A percentile compares a stretch with the other conserved stretches of the same genome.
Conservation (phyloP, 805 yeast species). For the Lipomyces kockii region DNA sequence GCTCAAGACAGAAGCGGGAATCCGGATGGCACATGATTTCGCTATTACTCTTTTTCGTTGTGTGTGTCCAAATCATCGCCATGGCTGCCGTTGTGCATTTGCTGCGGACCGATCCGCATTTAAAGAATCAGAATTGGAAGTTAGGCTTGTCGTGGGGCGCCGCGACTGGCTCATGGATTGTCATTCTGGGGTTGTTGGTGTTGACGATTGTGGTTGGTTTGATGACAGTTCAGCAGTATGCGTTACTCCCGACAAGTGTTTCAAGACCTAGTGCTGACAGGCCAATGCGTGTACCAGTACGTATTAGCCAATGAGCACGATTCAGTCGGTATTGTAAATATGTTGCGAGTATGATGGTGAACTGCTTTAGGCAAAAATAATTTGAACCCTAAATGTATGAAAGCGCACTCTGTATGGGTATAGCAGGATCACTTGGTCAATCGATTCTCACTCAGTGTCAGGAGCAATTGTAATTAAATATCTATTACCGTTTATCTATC, state of each 20-base stretch:
- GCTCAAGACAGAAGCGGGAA: slow-evolving; percentile 27
- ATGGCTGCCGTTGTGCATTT: slow-evolving; percentile 21
- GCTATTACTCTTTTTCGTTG: slow-evolving; percentile 19
- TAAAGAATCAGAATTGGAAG: slow-evolving; percentile 18
- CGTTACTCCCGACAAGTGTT: slow-evolving; percentile 8
- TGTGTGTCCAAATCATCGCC: slow-evolving; percentile 24
- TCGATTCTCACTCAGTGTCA: neutral
- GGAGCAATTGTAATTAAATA: neutral
- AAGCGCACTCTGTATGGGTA: neutral
- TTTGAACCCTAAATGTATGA: neutral
- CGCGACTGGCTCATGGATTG: slow-evolving; percentile 16
- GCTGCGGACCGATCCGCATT: slow-evolving; percentile 20
- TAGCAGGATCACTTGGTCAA: neutral
- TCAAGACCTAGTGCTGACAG: neutral
- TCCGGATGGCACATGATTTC: slow-evolving; percentile 27
- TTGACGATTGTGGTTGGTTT: slow-evolving; percentile 24
- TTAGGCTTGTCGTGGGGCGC: slow-evolving; percentile 29
- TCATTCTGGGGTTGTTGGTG: slow-evolving; percentile 13
- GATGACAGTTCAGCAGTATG: slow-evolving; percentile 23
- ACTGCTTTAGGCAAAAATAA: neutral
- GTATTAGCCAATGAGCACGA: neutral
- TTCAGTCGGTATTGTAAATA: neutral
- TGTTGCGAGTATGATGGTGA: neutral
- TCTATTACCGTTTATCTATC: neutral
- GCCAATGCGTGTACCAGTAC: neutral